Conservation (phyloP, 345 rosid genomes). For the Salix caprea region DNA sequence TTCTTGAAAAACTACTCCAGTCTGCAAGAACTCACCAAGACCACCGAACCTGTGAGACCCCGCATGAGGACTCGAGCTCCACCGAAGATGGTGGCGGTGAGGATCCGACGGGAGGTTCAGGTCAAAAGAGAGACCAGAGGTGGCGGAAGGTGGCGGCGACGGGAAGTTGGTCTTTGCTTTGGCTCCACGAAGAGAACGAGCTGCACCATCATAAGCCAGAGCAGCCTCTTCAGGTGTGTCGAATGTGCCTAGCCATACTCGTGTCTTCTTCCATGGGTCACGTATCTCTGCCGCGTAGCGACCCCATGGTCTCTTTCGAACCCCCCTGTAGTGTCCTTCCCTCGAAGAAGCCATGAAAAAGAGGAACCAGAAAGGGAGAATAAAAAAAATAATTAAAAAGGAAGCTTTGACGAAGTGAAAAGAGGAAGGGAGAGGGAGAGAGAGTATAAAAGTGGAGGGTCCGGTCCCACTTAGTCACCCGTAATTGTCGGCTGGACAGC, state of each 20-base stretch:
- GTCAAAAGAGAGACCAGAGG: conserved; percentile 44
- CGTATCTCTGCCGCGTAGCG: conserved; percentile 96
- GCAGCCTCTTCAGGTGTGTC: conserved; percentile 98
- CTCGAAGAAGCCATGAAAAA: conserved; percentile 51
- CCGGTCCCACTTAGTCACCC: conserved; percentile 62
- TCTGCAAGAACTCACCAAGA: conserved; percentile 53
- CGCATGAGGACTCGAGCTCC: not conserved
- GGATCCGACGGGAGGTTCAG: conserved; percentile 50
- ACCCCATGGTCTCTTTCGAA: conserved; percentile 96
- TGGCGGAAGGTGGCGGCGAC: conserved; percentile 29
- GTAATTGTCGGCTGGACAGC: conserved; percentile 67
- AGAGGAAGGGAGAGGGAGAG: not conserved
- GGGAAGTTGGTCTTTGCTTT: conserved; percentile 96
- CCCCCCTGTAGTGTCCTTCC: conserved; percentile 88
- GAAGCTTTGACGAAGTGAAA: not conserved
- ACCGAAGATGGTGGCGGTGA: conserved; percentile 23
- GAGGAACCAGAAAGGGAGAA: not conserved
- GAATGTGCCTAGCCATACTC: conserved; percentile 95
- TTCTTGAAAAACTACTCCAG: conserved; percentile 49
- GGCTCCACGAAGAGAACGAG: conserved; percentile 81
- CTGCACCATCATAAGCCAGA: conserved; percentile 90
- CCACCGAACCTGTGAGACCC: conserved; percentile 32
- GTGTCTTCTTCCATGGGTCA: conserved; percentile 92
- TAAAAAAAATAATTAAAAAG: not conserved
- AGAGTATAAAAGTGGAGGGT: conserved; percentile 23